Conservation (phyloP, 2,329 filamentous ascomycete species). For the Thelonectria blattea region DNA sequence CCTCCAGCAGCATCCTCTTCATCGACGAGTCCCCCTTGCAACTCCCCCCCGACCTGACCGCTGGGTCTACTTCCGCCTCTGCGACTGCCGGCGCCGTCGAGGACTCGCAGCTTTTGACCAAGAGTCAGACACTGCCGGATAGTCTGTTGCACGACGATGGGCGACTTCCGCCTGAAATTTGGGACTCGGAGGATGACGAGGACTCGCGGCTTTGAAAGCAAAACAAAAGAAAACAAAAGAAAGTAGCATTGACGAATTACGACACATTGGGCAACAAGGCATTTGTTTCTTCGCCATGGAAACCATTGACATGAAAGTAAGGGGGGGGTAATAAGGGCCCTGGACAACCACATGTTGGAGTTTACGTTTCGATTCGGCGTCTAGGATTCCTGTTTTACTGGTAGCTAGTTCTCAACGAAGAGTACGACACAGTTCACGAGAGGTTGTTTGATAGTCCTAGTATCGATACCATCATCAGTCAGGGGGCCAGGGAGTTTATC, state of each 20-base stretch:
- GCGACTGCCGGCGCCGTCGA: background rate
- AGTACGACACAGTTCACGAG: background rate
- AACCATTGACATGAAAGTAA: background rate
- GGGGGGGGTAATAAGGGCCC: background rate
- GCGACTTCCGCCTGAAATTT: constrained; percentile 42
- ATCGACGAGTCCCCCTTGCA: constrained; percentile 33
- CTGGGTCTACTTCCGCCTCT: constrained; percentile 6
- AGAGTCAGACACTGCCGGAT: constrained; percentile 60
- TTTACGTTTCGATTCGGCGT: constrained; percentile 2
- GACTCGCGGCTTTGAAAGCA: constrained; percentile 29
- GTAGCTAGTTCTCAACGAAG: background rate
- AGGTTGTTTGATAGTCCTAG: background rate
- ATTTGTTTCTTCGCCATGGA: background rate
- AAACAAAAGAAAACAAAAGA: background rate
- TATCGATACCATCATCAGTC: background rate
- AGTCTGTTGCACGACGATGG: constrained; percentile 49
- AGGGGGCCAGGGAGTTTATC: background rate
- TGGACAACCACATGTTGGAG: too few species aligned
- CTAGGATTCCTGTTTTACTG: constrained; percentile 4
- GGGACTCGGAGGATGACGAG: constrained; percentile 46
- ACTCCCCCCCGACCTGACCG: constrained; percentile 20
- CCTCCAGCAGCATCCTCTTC: constrained; percentile 38
- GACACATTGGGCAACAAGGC: too few species aligned
- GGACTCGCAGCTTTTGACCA: constrained; percentile 55
- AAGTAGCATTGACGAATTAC: too few species aligned